These are phyloP conservation scores for Magnolia kwangsiensis DNA, from an alignment of 164 flowering plant species.

Conservation along the genomic window DNA sequence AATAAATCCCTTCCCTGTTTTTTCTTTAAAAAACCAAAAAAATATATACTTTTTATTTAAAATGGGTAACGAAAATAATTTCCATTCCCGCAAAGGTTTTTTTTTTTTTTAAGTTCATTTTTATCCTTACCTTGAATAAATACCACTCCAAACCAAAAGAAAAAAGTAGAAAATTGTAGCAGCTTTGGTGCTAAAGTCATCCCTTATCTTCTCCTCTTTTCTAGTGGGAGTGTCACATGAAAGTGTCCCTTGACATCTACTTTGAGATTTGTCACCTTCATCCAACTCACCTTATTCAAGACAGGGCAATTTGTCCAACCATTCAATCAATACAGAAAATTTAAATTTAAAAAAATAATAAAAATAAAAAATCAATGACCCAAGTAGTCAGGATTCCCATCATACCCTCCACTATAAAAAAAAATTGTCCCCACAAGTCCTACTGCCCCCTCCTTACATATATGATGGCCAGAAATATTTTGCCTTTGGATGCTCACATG, in stretches of 20 bases:
- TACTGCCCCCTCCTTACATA: too few relatives aligned
- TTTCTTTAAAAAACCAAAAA: too few relatives aligned
- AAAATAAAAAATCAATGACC: too few relatives aligned
- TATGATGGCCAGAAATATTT: too few relatives aligned
- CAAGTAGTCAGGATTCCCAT: background rate
- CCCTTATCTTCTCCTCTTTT: background rate
- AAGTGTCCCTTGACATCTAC: constrained; percentile 2
- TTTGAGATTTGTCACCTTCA: background rate
- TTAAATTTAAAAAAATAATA: too few relatives aligned
- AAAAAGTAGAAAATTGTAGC: background rate
- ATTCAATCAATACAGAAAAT: background rate
- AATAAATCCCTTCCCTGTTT: too few relatives aligned
- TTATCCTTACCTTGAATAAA: background rate
- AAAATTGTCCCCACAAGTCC: too few relatives aligned
- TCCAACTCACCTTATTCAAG: background rate
- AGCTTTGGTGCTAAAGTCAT: background rate
- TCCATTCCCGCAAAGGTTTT: background rate
- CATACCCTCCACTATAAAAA: background rate
- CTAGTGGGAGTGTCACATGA: constrained; percentile 2
- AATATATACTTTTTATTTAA: background rate
- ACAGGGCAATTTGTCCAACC: background rate
- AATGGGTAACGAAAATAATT: background rate
- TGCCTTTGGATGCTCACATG: too few relatives aligned
- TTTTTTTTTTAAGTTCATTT: background rate
- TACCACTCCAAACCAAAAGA: background rate